These are phyloP conservation scores for Saraca asoca DNA, from an alignment of 331 rosid species.

Conservation along the genomic window DNA sequence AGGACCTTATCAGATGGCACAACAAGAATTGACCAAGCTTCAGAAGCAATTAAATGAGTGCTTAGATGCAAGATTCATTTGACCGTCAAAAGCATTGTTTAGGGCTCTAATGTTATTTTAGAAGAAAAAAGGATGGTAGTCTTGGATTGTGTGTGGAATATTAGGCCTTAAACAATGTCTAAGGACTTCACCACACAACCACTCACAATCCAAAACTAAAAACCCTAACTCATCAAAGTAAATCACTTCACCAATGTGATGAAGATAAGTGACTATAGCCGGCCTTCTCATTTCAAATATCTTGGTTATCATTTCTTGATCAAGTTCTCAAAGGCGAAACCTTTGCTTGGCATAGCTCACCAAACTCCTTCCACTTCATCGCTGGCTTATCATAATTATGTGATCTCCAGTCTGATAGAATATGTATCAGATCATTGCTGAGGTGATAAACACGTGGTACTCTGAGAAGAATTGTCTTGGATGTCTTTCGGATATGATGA, in stretches of 20 bases:
- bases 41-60: no score
- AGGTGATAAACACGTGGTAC: slow-evolving; percentile 90
- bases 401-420: slow-evolving; percentile 84
- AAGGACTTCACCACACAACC: slow-evolving; percentile 89
- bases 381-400: slow-evolving; percentile 91
- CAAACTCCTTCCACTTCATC: slow-evolving; percentile 90
- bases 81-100: no score
- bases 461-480: slow-evolving; percentile 81
- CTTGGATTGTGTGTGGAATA: no score
- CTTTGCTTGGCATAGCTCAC: slow-evolving; percentile 77
- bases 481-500: slow-evolving; percentile 66
- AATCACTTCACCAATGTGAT: slow-evolving; percentile 79
- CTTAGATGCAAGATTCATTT: no score
- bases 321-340: slow-evolving; percentile 68
- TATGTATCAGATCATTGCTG: slow-evolving; percentile 77
- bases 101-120: no score
- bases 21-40: no score
- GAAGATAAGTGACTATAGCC: slow-evolving; percentile 80
- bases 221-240: slow-evolving; percentile 81
- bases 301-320: slow-evolving; percentile 73
- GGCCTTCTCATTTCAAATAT: slow-evolving; percentile 59
- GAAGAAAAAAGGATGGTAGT: no score
- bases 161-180: no score
- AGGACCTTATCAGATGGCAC: no score
- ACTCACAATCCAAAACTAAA: slow-evolving; percentile 80